A percentile compares a stretch with the other conserved stretches of the same genome.
phyloP scores from a whole-genome alignment of 768 basidiomycete species.

The Gymnopilus dilepis region DNA sequence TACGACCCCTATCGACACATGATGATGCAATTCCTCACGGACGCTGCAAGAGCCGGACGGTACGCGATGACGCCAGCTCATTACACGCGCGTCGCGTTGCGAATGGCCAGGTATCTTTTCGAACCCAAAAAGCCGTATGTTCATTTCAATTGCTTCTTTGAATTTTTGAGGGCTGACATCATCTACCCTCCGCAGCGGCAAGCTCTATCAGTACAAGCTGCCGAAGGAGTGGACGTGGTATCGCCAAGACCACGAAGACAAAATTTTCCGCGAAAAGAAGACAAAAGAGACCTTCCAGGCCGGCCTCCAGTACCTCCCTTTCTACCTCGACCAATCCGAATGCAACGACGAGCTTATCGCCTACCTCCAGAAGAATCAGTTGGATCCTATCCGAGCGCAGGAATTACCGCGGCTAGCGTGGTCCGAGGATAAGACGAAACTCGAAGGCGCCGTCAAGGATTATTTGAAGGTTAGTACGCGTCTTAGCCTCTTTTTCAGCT shows the following conservation, averaged over 20 bases:
- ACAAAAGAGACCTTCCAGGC: constrained; percentile 35
- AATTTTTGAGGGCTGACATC: too few species aligned
- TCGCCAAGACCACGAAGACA: constrained; percentile 32
- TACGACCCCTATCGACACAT: constrained; percentile 30
- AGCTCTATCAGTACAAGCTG: constrained; percentile 28
- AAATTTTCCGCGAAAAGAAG: constrained; percentile 30
- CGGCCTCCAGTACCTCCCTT: constrained; percentile 29
- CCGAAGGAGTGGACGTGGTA: constrained; percentile 35
- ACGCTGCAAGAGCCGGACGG: constrained; percentile 20
- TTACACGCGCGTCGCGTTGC: constrained; percentile 26
- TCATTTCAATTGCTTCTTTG: neutral
- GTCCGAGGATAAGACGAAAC: constrained; percentile 31
- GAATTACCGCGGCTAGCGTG: constrained; percentile 31
- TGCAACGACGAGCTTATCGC: constrained; percentile 19
- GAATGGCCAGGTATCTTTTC: constrained; percentile 28
- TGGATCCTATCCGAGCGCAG: constrained; percentile 30
- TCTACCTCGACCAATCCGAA: constrained; percentile 25
- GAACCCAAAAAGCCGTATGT: constrained; percentile 33
- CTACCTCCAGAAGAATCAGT: constrained; percentile 22
- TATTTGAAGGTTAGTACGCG: constrained; percentile 24
- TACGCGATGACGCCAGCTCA: constrained; percentile 19
- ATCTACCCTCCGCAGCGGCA: constrained; percentile 26
- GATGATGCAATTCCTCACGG: constrained; percentile 25
- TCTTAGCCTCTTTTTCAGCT: neutral
- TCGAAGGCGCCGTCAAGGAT: constrained; percentile 24